Evolutionary conservation across 2,329 filamentous ascomycete species (phyloP).

Genomic region (Neonectria hederae): DNA sequence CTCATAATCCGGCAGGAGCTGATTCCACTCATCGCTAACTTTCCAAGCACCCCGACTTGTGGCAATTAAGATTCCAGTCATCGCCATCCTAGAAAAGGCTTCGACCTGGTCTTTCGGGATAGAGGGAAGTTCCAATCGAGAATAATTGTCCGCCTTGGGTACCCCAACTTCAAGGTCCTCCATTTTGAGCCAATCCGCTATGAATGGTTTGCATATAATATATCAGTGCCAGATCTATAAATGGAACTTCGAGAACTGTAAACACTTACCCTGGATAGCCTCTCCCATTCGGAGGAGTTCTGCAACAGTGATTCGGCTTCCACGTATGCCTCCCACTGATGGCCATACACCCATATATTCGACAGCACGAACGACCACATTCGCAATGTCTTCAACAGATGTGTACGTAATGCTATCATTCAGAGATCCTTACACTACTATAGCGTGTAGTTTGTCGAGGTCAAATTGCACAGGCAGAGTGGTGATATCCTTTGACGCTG

Average conservation of each 20-base stretch:
- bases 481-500: slow-evolving; percentile 54
- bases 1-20: slow-evolving; percentile 54
- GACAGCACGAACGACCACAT: slow-evolving; percentile 51
- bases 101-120: slow-evolving; percentile 37
- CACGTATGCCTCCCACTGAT: slow-evolving; percentile 51
- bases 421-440: slow-evolving; percentile 53
- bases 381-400: slow-evolving; percentile 53
- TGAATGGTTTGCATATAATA: slow-evolving; percentile 23
- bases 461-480: slow-evolving; percentile 50
- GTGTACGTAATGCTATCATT: slow-evolving; percentile 55
- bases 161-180: slow-evolving; percentile 30
- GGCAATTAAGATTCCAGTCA: slow-evolving; percentile 49
- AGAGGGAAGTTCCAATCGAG: slow-evolving; percentile 17
- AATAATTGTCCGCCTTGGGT: slow-evolving; percentile 39
- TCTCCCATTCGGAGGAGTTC: slow-evolving; percentile 51
- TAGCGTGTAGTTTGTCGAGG: slow-evolving; percentile 50
- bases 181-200: slow-evolving; percentile 26
- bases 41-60: slow-evolving; percentile 48
- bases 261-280: slow-evolving; percentile 50
- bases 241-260: slow-evolving; percentile 27
- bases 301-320: slow-evolving; percentile 46
- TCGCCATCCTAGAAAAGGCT: slow-evolving; percentile 38
- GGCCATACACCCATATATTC: slow-evolving; percentile 56
- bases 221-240: not conserved
- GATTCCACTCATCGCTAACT: slow-evolving; percentile 56